Conservation (phyloP, 2,329 filamentous ascomycete species). For the Lojkania enalia region DNA sequence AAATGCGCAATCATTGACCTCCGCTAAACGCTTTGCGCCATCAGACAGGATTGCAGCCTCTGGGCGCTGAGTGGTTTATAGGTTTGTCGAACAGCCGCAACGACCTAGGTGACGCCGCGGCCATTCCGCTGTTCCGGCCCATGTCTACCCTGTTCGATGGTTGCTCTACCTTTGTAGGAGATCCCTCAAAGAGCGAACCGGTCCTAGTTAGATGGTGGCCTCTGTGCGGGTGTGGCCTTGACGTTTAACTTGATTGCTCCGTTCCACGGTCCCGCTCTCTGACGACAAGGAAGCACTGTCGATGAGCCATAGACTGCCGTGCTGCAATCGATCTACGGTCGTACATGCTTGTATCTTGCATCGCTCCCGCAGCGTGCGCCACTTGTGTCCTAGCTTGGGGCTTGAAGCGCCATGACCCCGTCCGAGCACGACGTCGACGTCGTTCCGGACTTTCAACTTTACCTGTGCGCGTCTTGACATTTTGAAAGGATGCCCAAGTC, state of each 20-base stretch:
- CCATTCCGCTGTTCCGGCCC: constrained; percentile 28
- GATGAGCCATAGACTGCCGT: constrained; percentile 29
- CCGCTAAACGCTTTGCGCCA: not conserved
- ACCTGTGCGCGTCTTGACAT: constrained; percentile 11
- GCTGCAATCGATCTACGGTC: constrained; percentile 41
- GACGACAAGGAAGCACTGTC: constrained; percentile 31
- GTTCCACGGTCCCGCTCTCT: constrained; percentile 41
- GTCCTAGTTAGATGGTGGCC: constrained; percentile 4
- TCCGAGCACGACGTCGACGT: constrained; percentile 18
- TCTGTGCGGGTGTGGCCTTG: constrained; percentile 17
- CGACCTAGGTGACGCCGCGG: constrained; percentile 14
- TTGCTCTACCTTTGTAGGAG: constrained; percentile 23
- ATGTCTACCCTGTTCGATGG: constrained; percentile 26
- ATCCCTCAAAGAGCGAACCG: too few species aligned
- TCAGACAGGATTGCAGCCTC: too few species aligned
- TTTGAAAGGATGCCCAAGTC: constrained; percentile 11
- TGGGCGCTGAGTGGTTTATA: too few species aligned
- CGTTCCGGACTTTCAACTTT: constrained; percentile 4
- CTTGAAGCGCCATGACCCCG: constrained; percentile 40
- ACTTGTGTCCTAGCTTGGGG: constrained; percentile 27
- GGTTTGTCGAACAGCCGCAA: too few species aligned
- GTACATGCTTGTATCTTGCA: constrained; percentile 41
- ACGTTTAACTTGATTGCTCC: constrained; percentile 31
- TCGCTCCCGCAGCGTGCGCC: constrained; percentile 41
- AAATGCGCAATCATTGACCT: constrained; percentile 25